Percentiles rank a stretch among this genome's conserved stretches.
phyloP scores from a whole-genome alignment of 192 early-diverging fungal genomes.

The Funneliformis mosseae region DNA sequence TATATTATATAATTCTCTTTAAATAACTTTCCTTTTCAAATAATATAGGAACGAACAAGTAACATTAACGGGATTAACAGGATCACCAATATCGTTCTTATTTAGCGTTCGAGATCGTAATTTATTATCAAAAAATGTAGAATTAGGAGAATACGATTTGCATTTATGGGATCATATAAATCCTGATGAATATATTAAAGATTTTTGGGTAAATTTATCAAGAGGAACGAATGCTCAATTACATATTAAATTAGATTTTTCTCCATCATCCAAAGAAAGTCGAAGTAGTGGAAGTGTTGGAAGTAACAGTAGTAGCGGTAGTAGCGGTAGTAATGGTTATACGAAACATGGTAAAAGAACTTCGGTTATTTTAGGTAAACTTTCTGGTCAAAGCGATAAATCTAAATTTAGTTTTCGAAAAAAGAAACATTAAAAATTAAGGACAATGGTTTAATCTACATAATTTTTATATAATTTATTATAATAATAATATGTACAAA shows the following conservation, averaged over 20 bases:
- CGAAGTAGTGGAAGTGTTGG: background rate
- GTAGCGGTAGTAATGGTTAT: too few species aligned
- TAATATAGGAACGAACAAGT: constrained; percentile 8
- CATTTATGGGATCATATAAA: constrained; percentile 54
- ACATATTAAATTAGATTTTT: constrained; percentile 15
- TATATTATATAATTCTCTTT: background rate
- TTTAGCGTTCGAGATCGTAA: constrained; percentile 75
- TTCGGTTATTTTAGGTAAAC: background rate
- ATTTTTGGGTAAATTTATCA: constrained; percentile 38
- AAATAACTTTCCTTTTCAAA: background rate
- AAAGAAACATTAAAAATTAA: background rate
- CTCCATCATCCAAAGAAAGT: background rate
- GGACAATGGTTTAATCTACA: background rate
- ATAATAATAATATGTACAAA: too few species aligned
- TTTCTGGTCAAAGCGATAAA: background rate
- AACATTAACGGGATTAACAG: constrained; percentile 22
- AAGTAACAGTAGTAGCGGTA: too few species aligned
- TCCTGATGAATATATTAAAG: constrained; percentile 25
- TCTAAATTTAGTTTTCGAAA: background rate
- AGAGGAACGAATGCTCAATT: background rate
- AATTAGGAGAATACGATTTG: constrained; percentile 64
- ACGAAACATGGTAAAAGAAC: background rate
- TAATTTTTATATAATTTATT: too few species aligned
- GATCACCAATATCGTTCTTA: constrained; percentile 47
- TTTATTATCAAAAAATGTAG: constrained; percentile 59